Percentiles rank a stretch among this genome's conserved stretches.
Conservation (phyloP, 1,284 basidiomycete genomes). For the Pseudozyma tsukubaensis region DNA sequence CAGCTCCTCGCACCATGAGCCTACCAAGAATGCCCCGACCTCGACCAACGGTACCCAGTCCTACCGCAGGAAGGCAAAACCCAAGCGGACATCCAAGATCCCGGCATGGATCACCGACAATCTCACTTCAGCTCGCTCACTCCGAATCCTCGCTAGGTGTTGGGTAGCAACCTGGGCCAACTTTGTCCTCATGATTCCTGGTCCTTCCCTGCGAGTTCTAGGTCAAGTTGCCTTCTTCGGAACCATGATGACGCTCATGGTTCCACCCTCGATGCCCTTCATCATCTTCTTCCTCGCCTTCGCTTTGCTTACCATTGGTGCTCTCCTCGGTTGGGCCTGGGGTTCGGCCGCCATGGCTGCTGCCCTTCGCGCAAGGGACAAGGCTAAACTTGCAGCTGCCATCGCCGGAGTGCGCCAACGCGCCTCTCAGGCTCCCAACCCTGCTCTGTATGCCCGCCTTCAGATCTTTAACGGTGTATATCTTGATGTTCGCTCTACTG, state of each 20-base stretch:
- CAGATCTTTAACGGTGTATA: conserved; percentile 77
- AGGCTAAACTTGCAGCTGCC: conserved; percentile 72
- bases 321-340: conserved; percentile 80
- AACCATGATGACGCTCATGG: conserved; percentile 58
- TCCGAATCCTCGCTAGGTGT: conserved; percentile 43
- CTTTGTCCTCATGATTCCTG: conserved; percentile 64
- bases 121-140: conserved; percentile 39
- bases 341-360: conserved; percentile 79
- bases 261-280: conserved; percentile 63
- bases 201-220: conserved; percentile 46
- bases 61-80: background rate
- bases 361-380: conserved; percentile 74
- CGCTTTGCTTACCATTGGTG: conserved; percentile 74
- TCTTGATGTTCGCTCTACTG: conserved; percentile 74
- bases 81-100: conserved; percentile 18
- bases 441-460: conserved; percentile 18
- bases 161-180: conserved; percentile 65
- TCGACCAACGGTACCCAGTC: background rate
- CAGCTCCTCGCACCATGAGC: background rate
- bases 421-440: conserved; percentile 62
- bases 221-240: conserved; percentile 67
- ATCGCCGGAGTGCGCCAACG: conserved; percentile 71
- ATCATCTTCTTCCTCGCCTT: conserved; percentile 70
- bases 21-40: background rate
- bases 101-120: conserved; percentile 51